phyloP scores from a whole-genome alignment of 768 basidiomycete genomes.

The Russula dissimulans region DNA sequence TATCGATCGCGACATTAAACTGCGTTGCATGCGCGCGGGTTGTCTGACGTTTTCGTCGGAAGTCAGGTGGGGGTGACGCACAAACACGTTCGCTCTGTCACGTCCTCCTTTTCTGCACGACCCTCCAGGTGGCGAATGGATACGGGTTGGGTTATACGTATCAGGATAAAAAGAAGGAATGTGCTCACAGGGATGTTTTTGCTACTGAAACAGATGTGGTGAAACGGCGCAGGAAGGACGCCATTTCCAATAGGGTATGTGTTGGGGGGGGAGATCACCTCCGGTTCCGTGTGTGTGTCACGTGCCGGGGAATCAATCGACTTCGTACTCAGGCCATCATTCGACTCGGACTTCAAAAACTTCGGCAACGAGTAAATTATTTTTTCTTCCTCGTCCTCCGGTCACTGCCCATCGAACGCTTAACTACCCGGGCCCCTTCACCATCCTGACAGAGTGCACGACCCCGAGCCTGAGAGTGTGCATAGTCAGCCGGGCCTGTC shows the following conservation, averaged over 20 bases:
- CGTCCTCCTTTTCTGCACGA: slow-evolving; percentile 24
- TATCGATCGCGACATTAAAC: slow-evolving; percentile 61
- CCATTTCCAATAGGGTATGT: slow-evolving; percentile 12
- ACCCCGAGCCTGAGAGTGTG: too few species aligned
- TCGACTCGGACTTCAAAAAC: too few species aligned
- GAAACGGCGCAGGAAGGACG: slow-evolving; percentile 21
- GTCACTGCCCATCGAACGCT: too few species aligned
- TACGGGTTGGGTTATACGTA: neutral
- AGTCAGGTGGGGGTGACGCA: neutral
- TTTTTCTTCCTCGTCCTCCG: too few species aligned
- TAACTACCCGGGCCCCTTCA: too few species aligned
- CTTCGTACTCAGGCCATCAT: too few species aligned
- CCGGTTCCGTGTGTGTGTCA: too few species aligned
- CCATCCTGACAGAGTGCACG: too few species aligned
- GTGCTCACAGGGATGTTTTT: slow-evolving; percentile 13
- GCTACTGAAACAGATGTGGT: slow-evolving; percentile 18
- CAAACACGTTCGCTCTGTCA: neutral
- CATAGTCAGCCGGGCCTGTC: too few species aligned
- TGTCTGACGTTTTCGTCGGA: neutral
- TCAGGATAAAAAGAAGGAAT: neutral
- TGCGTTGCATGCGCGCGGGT: slow-evolving; percentile 20
- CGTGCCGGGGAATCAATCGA: too few species aligned
- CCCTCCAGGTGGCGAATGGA: neutral
- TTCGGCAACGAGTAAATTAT: too few species aligned
- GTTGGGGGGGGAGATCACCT: too few species aligned